Conservation (phyloP, 2,329 filamentous ascomycete genomes). For the Penicillium sp. region DNA sequence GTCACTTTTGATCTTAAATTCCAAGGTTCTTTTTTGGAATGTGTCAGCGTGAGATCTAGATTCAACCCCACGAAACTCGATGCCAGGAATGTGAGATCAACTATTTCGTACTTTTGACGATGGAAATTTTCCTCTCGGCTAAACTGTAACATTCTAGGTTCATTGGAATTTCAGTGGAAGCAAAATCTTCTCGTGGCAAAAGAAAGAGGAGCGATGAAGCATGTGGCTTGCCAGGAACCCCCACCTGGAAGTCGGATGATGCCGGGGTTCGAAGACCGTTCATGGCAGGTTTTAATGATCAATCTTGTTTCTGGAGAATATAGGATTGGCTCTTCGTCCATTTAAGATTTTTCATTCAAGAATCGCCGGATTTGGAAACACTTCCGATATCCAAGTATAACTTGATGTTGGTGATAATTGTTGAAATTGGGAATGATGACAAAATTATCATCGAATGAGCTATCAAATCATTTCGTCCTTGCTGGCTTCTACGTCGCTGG, state of each 20-base stretch:
- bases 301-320: neutral
- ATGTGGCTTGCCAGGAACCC: neutral
- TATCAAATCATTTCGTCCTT: too few relatives aligned
- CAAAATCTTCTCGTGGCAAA: neutral
- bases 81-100: neutral
- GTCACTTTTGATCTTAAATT: neutral
- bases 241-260: neutral
- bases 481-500: too few relatives aligned
- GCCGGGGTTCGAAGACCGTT: neutral
- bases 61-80: neutral
- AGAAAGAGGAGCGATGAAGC: neutral
- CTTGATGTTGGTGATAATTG: too few relatives aligned
- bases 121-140: neutral
- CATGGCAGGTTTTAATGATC: neutral
- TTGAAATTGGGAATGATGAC: neutral
- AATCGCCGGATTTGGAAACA: slow-evolving; percentile 3
- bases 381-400: neutral
- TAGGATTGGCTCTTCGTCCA: neutral
- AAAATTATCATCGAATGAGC: neutral
- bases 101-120: neutral
- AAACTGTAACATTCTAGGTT: neutral
- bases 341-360: neutral
- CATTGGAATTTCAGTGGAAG: neutral
- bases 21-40: neutral
- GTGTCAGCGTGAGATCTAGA: neutral